phyloP scores from a whole-genome alignment of 1,284 basidiomycete genomes.

The Cryptococcus wingfieldii region DNA sequence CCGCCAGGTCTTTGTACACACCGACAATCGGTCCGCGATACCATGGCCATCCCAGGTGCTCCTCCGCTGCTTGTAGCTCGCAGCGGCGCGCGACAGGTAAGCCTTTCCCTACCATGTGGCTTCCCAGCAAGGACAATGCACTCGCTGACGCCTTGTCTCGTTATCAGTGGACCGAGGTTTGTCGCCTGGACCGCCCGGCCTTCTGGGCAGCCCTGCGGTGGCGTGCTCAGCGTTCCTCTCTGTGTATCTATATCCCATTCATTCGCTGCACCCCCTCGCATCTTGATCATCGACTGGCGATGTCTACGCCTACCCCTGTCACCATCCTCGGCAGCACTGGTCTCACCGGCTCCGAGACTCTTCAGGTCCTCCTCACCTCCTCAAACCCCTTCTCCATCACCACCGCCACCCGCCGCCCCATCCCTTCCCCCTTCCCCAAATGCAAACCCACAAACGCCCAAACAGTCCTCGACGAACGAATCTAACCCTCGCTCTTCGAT shows the following conservation, averaged over 20 bases:
- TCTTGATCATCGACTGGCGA: neutral
- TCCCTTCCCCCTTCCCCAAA: constrained; percentile 4
- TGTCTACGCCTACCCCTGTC: constrained; percentile 19
- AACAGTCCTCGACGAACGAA: constrained; percentile 24
- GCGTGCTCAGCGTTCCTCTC: too few species aligned
- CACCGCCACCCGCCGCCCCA: constrained; percentile 34
- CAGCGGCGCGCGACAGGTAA: too few species aligned
- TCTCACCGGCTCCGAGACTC: constrained; percentile 39
- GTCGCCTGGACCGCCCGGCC: too few species aligned
- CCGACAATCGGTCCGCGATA: too few species aligned
- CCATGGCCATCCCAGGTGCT: too few species aligned
- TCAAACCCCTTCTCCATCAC: constrained; percentile 33
- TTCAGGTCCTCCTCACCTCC: constrained; percentile 27
- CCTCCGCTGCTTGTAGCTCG: too few species aligned
- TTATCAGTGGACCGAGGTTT: too few species aligned
- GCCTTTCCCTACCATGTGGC: too few species aligned
- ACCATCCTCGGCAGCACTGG: constrained; percentile 45
- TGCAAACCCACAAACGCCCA: constrained; percentile 6
- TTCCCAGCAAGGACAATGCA: too few species aligned
- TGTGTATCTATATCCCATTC: neutral
- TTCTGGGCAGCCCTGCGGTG: too few species aligned
- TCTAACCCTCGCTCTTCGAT: constrained; percentile 22
- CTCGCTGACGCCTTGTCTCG: too few species aligned
- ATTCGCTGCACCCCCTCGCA: neutral
- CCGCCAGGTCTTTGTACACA: too few species aligned